Evolutionary conservation across 2,329 filamentous ascomycete genomes (phyloP).

Genomic region (Akanthomyces lecanii): DNA sequence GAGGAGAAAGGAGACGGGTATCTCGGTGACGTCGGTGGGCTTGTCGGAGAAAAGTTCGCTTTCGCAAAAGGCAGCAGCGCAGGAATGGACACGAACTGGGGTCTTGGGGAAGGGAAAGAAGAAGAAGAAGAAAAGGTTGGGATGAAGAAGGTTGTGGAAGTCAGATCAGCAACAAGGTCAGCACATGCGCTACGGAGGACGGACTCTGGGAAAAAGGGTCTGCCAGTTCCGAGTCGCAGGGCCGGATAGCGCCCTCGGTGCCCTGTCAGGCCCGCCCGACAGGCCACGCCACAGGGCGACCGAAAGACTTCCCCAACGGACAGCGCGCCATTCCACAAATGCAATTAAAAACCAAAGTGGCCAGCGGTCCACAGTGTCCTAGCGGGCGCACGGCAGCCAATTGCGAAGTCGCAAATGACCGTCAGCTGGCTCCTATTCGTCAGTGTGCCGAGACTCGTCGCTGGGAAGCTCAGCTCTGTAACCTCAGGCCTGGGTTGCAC

Average conservation of each 20-base stretch:
- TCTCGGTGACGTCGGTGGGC: neutral
- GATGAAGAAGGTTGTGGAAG: constrained; percentile 14
- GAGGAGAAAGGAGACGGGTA: neutral
- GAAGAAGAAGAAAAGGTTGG: neutral
- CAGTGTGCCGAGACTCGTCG: neutral
- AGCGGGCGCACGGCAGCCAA: neutral
- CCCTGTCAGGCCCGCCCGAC: neutral
- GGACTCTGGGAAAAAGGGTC: constrained; percentile 13
- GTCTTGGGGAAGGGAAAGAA: neutral
- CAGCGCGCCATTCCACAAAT: neutral
- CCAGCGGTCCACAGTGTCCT: constrained; percentile 8
- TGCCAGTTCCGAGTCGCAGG: constrained; percentile 13
- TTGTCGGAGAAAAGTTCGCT: neutral
- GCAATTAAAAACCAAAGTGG: constrained; percentile 11
- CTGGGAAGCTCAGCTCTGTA: neutral
- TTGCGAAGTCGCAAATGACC: neutral
- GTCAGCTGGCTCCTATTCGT: constrained; percentile 10
- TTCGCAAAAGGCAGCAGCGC: neutral
- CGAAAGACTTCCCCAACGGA: constrained; percentile 1
- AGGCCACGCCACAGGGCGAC: neutral
- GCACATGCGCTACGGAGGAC: constrained; percentile 1
- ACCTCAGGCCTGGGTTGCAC: too few relatives aligned
- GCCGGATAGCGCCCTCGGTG: constrained; percentile 1
- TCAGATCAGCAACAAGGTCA: constrained; percentile 4
- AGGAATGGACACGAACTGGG: neutral